These are phyloP conservation scores for Fraxinus quadrangulata DNA, from an alignment of 257 asterid genomes.

Conservation along the genomic window DNA sequence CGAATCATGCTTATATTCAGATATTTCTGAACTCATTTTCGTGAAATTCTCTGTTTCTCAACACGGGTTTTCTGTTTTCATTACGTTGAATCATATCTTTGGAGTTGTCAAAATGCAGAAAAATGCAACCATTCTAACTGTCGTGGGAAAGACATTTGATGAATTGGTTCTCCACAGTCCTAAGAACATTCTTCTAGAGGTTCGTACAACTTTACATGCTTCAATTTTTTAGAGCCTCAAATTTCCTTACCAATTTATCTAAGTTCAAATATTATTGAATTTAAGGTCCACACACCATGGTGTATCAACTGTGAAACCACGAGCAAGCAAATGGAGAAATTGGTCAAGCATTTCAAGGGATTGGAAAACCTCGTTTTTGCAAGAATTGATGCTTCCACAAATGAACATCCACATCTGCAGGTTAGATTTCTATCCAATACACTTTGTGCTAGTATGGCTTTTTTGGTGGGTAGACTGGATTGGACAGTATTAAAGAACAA, in stretches of 20 bases:
- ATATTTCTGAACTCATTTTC: neutral
- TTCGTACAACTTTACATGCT: constrained; percentile 32
- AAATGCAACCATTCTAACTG: constrained; percentile 55
- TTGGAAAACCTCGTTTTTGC: constrained; percentile 73
- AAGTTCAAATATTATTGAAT: neutral
- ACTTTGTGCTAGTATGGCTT: neutral
- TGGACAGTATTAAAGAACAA: no score
- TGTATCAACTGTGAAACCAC: constrained; percentile 87
- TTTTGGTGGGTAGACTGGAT: neutral
- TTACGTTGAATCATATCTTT: constrained; percentile 4
- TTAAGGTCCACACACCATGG: constrained; percentile 93
- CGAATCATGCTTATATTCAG: neutral
- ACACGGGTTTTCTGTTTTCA: neutral
- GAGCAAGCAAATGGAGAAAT: constrained; percentile 87
- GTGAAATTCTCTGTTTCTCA: neutral
- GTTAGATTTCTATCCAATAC: constrained; percentile 27
- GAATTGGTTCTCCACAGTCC: constrained; percentile 65
- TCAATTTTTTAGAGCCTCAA: constrained; percentile 7
- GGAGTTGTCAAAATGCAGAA: constrained; percentile 51
- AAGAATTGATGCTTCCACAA: constrained; percentile 82
- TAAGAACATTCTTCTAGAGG: constrained; percentile 79
- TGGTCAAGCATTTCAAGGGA: constrained; percentile 96
- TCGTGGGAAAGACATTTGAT: constrained; percentile 88
- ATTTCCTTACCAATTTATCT: neutral
- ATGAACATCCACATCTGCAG: constrained; percentile 82